Base-by-base conservation (phyloP, 2,329 filamentous ascomycete genomes). In the Cladosporium sp. region DNA sequence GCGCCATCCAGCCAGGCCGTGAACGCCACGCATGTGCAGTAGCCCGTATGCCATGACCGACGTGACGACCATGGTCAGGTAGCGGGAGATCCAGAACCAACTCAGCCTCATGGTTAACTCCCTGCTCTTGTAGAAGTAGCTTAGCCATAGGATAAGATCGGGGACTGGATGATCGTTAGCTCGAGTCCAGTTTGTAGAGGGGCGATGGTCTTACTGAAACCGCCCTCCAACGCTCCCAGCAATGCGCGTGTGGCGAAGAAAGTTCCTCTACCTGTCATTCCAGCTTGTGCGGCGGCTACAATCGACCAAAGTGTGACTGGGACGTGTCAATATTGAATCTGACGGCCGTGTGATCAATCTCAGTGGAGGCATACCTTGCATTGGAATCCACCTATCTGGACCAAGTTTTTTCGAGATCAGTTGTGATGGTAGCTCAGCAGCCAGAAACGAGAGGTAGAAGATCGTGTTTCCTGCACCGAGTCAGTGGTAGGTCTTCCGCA, bases 91-190 rank as follows among this genome's bases (percentile, higher is more conserved):
- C 88, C 88, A 92, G 74, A 91, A 91, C 66, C 80, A 84, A 64
- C 84, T 83, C 17, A 92, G 74, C 1, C 89, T 82, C 11, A 82
- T 80, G 0, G 88, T 87, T 0, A 92, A 76, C 69, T 92, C 89
- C 55, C 80, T 80, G 0, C 84, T 84, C 47, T 84, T 91, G 74
- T 91, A 92, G 73, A 88, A 92, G 71, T 92, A 92, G 3, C 84
- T 86, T 5, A 90, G 76, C 72, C 87, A 91, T 0, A 88, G 75
- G 14, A 88, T 81, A 20, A 84, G 83, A 60, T 85, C 84, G 0
- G 84, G 83, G 51, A 87, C 43, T 47, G 17, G 25, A 17, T 2
- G 6, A 9, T 17, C 20, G 43, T 47, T 30, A 47, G 43, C 43
- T 47, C 25, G 3, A 28, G 15, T 7, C 14, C 15, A 2, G 6